Evolutionary conservation across 805 yeast genomes (phyloP).

Genomic region (Myxozyma mucilagina): DNA sequence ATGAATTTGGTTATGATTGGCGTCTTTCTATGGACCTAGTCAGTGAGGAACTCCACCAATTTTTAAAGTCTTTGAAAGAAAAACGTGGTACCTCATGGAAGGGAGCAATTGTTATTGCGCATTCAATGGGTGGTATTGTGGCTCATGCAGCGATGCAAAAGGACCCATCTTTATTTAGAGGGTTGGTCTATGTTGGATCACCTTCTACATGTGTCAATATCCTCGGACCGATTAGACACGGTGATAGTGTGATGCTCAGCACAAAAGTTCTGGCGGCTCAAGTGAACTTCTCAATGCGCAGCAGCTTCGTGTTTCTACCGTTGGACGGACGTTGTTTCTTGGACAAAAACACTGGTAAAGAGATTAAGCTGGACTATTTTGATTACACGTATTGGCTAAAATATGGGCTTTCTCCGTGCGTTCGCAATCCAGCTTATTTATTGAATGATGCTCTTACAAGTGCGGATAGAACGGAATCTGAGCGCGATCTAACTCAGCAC

Average conservation of each 20-base stretch:
- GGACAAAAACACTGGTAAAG: conserved; percentile 57
- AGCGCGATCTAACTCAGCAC: background rate
- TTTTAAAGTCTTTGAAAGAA: conserved; percentile 50
- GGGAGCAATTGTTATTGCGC: conserved; percentile 74
- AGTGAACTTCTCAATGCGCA: conserved; percentile 84
- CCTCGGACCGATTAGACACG: conserved; percentile 79
- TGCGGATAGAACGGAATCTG: background rate
- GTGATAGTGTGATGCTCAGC: conserved; percentile 75
- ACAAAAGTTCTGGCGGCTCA: conserved; percentile 75
- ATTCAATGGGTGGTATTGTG: conserved; percentile 92
- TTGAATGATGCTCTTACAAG: background rate
- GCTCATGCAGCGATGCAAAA: conserved; percentile 76
- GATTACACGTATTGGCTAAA: conserved; percentile 79
- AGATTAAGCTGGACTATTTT: conserved; percentile 69
- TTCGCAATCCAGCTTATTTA: conserved; percentile 35
- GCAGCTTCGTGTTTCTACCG: conserved; percentile 78
- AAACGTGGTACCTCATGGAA: conserved; percentile 46
- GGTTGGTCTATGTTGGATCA: conserved; percentile 76
- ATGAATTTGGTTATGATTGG: conserved; percentile 94
- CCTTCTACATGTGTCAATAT: conserved; percentile 85
- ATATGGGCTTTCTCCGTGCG: conserved; percentile 73
- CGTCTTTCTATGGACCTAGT: conserved; percentile 65
- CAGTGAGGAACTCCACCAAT: conserved; percentile 53
- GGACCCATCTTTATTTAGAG: conserved; percentile 68
- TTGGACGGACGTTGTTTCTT: conserved; percentile 71